Base-by-base conservation (phyloP, 805 yeast genomes). In the Lachancea kluyveri region DNA sequence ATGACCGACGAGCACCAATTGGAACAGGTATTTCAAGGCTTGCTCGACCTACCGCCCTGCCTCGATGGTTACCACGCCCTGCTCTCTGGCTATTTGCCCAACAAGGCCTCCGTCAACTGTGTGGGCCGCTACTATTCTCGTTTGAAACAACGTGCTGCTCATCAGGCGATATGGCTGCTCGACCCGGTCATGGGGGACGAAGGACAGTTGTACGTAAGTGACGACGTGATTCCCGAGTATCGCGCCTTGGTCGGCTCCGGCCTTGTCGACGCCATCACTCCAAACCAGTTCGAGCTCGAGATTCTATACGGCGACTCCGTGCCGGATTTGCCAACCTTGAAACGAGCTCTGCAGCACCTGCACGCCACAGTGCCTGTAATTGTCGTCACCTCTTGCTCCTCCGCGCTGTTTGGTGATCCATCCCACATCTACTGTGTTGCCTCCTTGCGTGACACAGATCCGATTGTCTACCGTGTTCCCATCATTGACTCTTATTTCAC, bases 201-300 rank as follows among this genome's bases (percentile, higher is more conserved):
- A 45, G 84, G 84, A 15, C 67, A 68, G 36, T 42, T 81, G 14
- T 81, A 81, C 43, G 92, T 81, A 3, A 70, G 72, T 32, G 64
- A 65, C 21, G 64, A 62, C 21, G 77, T 72, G 2, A 68, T 82
- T 5, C 79, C 94, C 1, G 70, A 69, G 4, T 78, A 79, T 45
- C 62, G 65, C 44, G 42, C 57, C 4, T 60, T 77, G 9, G 49
- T 79, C 17, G 42, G 53, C 12, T 43, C 46, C 24, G 74, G 67
- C 5, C 47, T 41, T 1, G 81, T 87, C 6, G 85, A 82, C 43
- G 61, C 85, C 6, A 73, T 84, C 10, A 88, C 96, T 0, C 97
- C 97, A 3, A 88, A 88, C 54, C 94, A 84, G 53, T 90, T 81
- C 55, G 97, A 88, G 53, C 68, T 81, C 11, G 96, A 87, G 57